A percentile compares a stretch with the other conserved stretches of the same genome.
Evolutionary conservation across 371 early-diverging fungal genomes (phyloP).

Genomic region (Funneliformis caledonium): DNA sequence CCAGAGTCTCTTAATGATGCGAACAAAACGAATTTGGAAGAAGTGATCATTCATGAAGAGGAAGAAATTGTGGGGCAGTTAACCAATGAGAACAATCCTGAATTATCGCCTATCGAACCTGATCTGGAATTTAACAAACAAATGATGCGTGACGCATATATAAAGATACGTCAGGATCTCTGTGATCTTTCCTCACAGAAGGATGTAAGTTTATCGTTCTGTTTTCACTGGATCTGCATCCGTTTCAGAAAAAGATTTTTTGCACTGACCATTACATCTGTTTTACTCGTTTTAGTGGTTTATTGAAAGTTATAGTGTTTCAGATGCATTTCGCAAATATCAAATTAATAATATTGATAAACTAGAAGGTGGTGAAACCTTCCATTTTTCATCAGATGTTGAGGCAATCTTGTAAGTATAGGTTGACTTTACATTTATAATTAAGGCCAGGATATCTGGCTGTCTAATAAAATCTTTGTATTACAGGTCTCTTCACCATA

Average conservation of each 20-base stretch:
- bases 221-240: neutral
- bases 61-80: neutral
- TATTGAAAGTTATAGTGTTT: neutral
- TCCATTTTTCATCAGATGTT: neutral
- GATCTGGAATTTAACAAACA: no score
- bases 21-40: neutral
- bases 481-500: slow-evolving; percentile 14
- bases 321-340: neutral
- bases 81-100: no score
- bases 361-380: slow-evolving; percentile 12
- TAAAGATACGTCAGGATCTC: neutral
- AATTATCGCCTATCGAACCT: no score
- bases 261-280: no score
- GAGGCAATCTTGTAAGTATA: slow-evolving; percentile 9
- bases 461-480: slow-evolving; percentile 1
- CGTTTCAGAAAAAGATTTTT: slow-evolving; percentile 11
- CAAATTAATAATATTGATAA: slow-evolving; percentile 8
- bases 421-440: neutral
- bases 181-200: slow-evolving; percentile 12
- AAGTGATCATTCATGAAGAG: neutral
- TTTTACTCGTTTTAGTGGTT: slow-evolving; percentile 15
- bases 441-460: neutral
- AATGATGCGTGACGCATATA: slow-evolving; percentile 3
- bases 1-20: no score
- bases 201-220: neutral